Evolutionary conservation across 1,139 yeast species (phyloP), one percentile per base, ranked within the genome.

Genomic region (Diutina rugosa): DNA sequence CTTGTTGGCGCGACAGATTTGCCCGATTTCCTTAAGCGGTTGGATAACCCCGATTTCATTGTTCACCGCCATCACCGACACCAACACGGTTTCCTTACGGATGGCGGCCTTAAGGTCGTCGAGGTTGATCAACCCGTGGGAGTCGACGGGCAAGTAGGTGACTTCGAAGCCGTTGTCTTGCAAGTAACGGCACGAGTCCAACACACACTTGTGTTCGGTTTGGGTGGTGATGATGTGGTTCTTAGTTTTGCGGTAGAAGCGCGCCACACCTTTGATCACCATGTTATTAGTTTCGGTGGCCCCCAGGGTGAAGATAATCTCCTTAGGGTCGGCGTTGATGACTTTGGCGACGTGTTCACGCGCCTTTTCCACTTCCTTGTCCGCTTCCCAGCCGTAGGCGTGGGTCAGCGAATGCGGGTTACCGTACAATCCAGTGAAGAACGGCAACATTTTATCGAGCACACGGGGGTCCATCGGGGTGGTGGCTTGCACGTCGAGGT

Each of bases 321-420:
- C 99, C 73, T 91, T 93, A 55, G 98, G 90, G 68, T 93, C 97
- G 30, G 99, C 99, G 46, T 84, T 82, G 63, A 95, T 90, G 56
- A 93, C 80, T 47, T 77, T 76, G 4, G 99, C 98, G 57, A 93
- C 78, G 64, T 90, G 79, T 56, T 75, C 78, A 65, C 99, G 82
- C 3, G 99, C 96, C 57, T 74, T 76, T 67, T 93, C 99, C 45
- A 95, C 95, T 59, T 87, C 97, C 63, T 80, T 81, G 59, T 91
- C 97, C 6, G 99, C 88, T 72, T 93, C 99, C 99, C 99, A 93
- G 46, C 99, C 99, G 68, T 93, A 93, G n/a, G 96, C 82, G 68
- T 93, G 98, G 12, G 99, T 95, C 57, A 95, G 84, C 4, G 97
- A 90, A 70, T 93, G 99, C 14, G 99, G 99, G 69, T 93, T 93